phyloP scores from a whole-genome alignment of 306 rosid species.

The Lupinus albus region DNA sequence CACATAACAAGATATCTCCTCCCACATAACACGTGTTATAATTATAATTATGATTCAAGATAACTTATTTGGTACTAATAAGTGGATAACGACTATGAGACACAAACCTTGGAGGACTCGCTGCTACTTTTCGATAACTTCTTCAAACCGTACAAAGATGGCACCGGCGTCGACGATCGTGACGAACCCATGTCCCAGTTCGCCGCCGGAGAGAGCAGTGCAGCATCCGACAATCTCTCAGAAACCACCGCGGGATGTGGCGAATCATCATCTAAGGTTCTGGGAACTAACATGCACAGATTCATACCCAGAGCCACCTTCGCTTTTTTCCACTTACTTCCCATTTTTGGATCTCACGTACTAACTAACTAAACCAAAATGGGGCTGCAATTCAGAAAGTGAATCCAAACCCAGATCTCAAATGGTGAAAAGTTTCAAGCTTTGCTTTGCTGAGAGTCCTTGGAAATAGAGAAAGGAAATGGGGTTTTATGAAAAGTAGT shows the following conservation, averaged over 20 bases:
- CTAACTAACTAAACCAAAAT: not conserved
- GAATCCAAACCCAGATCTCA: conserved; percentile 69
- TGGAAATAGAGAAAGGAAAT: conserved; percentile 42
- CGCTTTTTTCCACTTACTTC: conserved; percentile 96
- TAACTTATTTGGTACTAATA: no score
- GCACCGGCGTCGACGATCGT: conserved; percentile 40
- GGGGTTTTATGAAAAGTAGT: conserved; percentile 62
- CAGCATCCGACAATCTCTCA: conserved; percentile 80
- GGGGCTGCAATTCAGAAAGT: conserved; percentile 3
- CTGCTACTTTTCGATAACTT: conserved; percentile 50
- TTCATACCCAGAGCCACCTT: conserved; percentile 81
- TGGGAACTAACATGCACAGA: conserved; percentile 82
- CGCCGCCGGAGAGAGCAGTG: conserved; percentile 74
- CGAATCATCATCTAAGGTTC: conserved; percentile 72
- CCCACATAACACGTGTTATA: no score
- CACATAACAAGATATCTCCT: no score
- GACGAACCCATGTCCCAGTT: conserved; percentile 48
- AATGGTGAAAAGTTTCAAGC: conserved; percentile 47
- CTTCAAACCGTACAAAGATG: conserved; percentile 40
- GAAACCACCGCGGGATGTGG: conserved; percentile 57
- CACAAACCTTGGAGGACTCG: conserved; percentile 53
- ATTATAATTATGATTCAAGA: no score
- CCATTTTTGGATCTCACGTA: conserved; percentile 59
- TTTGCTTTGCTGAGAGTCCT: not conserved
- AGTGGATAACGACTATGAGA: not conserved